A percentile compares a stretch with the other conserved stretches of the same genome.
Conservation (phyloP, 2,329 filamentous ascomycete genomes). For the Sarocladiaceae sp. region DNA sequence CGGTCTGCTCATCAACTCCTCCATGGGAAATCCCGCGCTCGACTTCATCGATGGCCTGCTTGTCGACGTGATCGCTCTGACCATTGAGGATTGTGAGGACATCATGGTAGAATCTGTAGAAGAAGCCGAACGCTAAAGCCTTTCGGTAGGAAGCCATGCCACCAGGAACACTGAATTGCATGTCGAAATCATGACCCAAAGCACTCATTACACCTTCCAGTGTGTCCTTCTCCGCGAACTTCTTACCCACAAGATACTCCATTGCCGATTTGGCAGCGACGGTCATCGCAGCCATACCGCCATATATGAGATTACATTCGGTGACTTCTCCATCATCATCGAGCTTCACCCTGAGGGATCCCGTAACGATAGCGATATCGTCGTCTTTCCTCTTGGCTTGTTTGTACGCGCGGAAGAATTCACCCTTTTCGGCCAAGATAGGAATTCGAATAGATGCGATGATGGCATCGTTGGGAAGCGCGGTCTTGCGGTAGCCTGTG, state of each 20-base stretch:
- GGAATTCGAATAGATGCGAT: slow-evolving; percentile 88
- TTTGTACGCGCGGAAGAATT: slow-evolving; percentile 88
- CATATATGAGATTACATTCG: slow-evolving; percentile 79
- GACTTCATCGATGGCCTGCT: slow-evolving; percentile 76
- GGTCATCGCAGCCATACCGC: slow-evolving; percentile 91
- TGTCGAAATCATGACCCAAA: slow-evolving; percentile 83
- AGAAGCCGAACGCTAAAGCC: slow-evolving; percentile 86
- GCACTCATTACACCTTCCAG: slow-evolving; percentile 87
- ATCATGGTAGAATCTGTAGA: slow-evolving; percentile 96
- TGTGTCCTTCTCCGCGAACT: slow-evolving; percentile 74
- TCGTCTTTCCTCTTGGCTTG: slow-evolving; percentile 97
- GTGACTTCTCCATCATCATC: slow-evolving; percentile 66
- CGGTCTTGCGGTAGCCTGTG: slow-evolving; percentile 83
- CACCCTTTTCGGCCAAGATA: slow-evolving; percentile 66
- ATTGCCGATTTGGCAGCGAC: slow-evolving; percentile 79
- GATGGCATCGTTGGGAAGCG: slow-evolving; percentile 74
- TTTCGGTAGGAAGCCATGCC: slow-evolving; percentile 97
- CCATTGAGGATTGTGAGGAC: slow-evolving; percentile 61
- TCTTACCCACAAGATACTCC: slow-evolving; percentile 70
- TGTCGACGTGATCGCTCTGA: slow-evolving; percentile 50
- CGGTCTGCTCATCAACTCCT: slow-evolving; percentile 69
- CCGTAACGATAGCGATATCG: slow-evolving; percentile 96
- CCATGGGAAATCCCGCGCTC: slow-evolving; percentile 80
- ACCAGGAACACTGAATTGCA: slow-evolving; percentile 86
- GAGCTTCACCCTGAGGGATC: slow-evolving; percentile 72